Evolutionary conservation across 768 basidiomycete genomes (phyloP).

Genomic region (Russula vinacea): DNA sequence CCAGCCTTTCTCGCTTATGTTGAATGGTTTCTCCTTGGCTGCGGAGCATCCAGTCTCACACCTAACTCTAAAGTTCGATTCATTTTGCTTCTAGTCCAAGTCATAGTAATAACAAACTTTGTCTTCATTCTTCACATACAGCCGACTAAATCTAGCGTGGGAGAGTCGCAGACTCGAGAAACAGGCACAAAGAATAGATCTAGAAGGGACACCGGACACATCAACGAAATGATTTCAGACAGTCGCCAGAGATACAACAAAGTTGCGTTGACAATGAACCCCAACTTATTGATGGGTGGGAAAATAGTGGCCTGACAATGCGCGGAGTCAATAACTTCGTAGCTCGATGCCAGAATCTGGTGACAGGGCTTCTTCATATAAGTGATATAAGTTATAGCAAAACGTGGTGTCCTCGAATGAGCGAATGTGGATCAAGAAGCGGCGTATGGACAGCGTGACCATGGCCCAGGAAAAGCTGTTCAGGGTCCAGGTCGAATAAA

Average conservation of each 20-base stretch:
- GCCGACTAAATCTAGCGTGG: too few species aligned
- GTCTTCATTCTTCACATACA: too few species aligned
- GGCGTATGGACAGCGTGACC: conserved; percentile 1
- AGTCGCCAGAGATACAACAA: not conserved
- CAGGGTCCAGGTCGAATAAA: not conserved
- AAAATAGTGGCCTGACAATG: too few species aligned
- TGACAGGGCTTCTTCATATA: not conserved
- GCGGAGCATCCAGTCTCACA: too few species aligned
- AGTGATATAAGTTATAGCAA: too few species aligned
- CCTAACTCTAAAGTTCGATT: too few species aligned
- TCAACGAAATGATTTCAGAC: not conserved
- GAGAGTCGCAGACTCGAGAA: not conserved
- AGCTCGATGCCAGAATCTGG: not conserved
- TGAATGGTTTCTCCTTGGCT: too few species aligned
- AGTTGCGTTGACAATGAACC: not conserved
- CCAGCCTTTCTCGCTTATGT: too few species aligned
- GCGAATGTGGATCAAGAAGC: conserved; percentile 12
- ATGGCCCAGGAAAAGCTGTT: conserved; percentile 21
- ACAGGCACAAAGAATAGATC: not conserved
- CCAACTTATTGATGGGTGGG: not conserved
- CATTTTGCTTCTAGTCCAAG: too few species aligned
- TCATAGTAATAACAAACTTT: too few species aligned
- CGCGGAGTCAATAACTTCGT: not conserved
- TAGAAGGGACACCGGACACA: not conserved
- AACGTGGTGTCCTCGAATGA: conserved; percentile 1